Base-by-base conservation (phyloP, 768 basidiomycete genomes). In the Kwoniella bestiolae region DNA sequence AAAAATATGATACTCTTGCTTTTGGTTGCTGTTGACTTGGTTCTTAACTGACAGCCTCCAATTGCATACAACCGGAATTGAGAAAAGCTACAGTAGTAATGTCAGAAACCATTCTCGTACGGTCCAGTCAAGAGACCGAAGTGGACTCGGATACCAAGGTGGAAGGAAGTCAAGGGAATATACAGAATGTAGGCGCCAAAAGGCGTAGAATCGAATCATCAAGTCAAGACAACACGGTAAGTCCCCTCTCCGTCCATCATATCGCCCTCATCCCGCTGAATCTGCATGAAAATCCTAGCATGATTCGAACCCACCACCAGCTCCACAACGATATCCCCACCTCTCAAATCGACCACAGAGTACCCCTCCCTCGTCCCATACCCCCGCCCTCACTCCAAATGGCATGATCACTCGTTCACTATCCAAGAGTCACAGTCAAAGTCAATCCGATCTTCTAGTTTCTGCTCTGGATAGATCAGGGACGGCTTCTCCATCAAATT, bases 331-430 rank as follows among this genome's bases (percentile, higher is more conserved):
- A 1, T n/a, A 47, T n/a, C 46, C 25, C 3, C 2, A 47, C 3
- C 50, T 21, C 52, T 55, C 52, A 18, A 29, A 21, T 18, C n/a
- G 32, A 32, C 32, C 31, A 5, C 52, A 53, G 23, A 34, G 31
- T 55, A 28, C 26, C 21, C 32, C 52, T 21, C 52, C n/a, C 1
- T n/a, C 14, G 12, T 26, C 28, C 2, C 14, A 23, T 51, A 6
- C 25, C 21, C 7, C 1, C 2, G 34, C 3, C 52, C 28, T 16
- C 18, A 35, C 52, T 18, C 32, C 52, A n/a, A 32, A 55, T 55
- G 31, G 52, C 11, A 55, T 55, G 52, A 55, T 55, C 9, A 55
- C 52, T n/a, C 12, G 52, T 5, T 55, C 52, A 35, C 1, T 47
- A 21, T 35, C 32, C 14, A 47, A 25, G 46, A 47, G 25, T n/a